Evolutionary conservation across 2,329 filamentous ascomycete species (phyloP), one percentile per base, ranked within the genome.

Genomic region (Dactylellina haptotyla): DNA sequence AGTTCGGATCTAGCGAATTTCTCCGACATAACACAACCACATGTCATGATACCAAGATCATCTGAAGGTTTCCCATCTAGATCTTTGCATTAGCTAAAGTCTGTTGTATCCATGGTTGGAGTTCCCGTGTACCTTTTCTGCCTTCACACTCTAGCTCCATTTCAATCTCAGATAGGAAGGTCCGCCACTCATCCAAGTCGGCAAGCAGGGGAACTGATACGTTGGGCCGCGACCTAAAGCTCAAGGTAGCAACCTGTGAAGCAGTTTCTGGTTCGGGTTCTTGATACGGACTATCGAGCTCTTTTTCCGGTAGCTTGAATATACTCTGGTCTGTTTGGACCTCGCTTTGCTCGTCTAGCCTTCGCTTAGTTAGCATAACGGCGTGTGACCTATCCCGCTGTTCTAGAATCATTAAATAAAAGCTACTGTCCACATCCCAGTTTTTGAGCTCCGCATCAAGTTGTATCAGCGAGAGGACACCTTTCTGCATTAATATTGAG

Each of bases 91-190:
- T 73, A 73, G 69, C 69, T 65, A 73, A 73, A 58, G 23, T 39
- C 46, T 48, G 30, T 16, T 62, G 54, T 66, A 66, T 73, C 69
- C 61, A 66, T 73, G 69, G 69, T 73, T 73, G 61, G 45, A 25
- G 51, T 53, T 63, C 57, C 43, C 69, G 41, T 58, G 62, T 57
- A 75, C 70, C 64, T 69, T 69, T 75, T 75, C 64, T 67, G 63
- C 70, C 70, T 69, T 75, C 70, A 25, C 70, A 75, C 57, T 75
- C 70, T 69, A 75, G 70, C 58, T 75, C 70, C 57, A 75, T 51
- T 37, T 75, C 70, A 63, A 75, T 62, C 70, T 75, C 70, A 67
- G 70, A 67, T 69, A 75, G 63, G 64, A 75, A 75, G 70, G 70
- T 75, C 62, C 70, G 37, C 70, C 70, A 75, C 58, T 75, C 70